Evolutionary conservation across 768 basidiomycete genomes (phyloP).

Genomic region (Hemileccinum rubropunctum): DNA sequence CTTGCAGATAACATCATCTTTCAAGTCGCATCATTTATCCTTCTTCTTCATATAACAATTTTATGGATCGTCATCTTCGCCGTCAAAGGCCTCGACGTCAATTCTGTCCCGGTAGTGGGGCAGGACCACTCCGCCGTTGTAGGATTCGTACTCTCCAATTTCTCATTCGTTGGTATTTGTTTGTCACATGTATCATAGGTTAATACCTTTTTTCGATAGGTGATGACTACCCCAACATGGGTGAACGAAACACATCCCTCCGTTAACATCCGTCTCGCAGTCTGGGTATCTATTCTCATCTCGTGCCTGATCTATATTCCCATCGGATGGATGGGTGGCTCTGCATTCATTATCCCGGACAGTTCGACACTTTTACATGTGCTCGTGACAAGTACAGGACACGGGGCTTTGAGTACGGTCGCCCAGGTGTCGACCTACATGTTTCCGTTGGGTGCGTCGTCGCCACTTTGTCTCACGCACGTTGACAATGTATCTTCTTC

Average conservation of each 20-base stretch:
- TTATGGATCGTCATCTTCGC: conserved; percentile 18
- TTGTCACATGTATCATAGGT: too few species aligned
- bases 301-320: conserved; percentile 25
- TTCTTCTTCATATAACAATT: conserved; percentile 17
- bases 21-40: conserved; percentile 21
- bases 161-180: conserved; percentile 19
- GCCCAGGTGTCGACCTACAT: conserved; percentile 19
- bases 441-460: conserved; percentile 19
- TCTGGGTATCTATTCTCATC: conserved; percentile 21
- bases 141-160: conserved; percentile 25
- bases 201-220: conserved; percentile 4
- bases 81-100: conserved; percentile 9
- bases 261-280: conserved; percentile 20
- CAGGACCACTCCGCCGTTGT: conserved; percentile 18
- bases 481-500: not conserved
- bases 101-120: conserved; percentile 15
- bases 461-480: too few species aligned
- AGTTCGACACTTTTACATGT: conserved; percentile 17
- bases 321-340: conserved; percentile 23
- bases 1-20: conserved; percentile 26
- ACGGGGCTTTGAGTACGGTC: conserved; percentile 1
- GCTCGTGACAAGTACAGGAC: conserved; percentile 6
- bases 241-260: conserved; percentile 24
- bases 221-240: conserved; percentile 25
- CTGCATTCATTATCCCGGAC: conserved; percentile 6